Conservation (phyloP, 78 protist species). For the Dictyostelium capitatum region DNA sequence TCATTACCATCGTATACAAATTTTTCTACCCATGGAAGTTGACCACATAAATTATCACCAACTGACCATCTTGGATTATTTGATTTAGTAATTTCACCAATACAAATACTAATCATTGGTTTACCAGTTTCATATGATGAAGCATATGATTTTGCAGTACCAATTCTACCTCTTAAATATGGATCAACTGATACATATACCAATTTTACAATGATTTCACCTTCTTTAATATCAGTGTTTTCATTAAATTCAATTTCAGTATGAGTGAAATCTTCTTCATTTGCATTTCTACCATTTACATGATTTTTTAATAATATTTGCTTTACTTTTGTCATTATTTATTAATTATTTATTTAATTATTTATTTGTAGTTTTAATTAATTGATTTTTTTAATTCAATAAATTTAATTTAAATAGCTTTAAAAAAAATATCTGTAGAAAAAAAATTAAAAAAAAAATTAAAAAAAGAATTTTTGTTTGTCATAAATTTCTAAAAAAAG, state of each 20-base stretch:
- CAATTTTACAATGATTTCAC: neutral
- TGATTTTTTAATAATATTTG: neutral
- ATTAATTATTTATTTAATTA: too few species aligned
- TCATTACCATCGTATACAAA: neutral
- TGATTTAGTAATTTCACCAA: neutral
- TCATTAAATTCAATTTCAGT: neutral
- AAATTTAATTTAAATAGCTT: too few species aligned
- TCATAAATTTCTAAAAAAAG: too few species aligned
- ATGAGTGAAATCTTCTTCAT: too few species aligned
- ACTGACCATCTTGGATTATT: neutral
- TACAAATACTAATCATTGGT: neutral
- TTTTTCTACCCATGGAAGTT: constrained; percentile 31
- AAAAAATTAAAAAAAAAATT: too few species aligned
- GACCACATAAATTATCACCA: constrained; percentile 14
- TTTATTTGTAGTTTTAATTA: too few species aligned
- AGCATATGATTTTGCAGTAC: neutral
- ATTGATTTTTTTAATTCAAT: too few species aligned
- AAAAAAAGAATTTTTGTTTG: too few species aligned
- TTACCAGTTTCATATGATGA: constrained; percentile 16
- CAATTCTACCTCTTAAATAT: constrained; percentile 54
- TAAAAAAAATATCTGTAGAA: too few species aligned
- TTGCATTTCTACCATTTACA: neutral
- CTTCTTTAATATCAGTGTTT: neutral
- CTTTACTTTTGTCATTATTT: neutral
- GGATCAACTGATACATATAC: constrained; percentile 27